phyloP scores from a whole-genome alignment of 495 filamentous ascomycete species.

The Cercophora scortea region DNA sequence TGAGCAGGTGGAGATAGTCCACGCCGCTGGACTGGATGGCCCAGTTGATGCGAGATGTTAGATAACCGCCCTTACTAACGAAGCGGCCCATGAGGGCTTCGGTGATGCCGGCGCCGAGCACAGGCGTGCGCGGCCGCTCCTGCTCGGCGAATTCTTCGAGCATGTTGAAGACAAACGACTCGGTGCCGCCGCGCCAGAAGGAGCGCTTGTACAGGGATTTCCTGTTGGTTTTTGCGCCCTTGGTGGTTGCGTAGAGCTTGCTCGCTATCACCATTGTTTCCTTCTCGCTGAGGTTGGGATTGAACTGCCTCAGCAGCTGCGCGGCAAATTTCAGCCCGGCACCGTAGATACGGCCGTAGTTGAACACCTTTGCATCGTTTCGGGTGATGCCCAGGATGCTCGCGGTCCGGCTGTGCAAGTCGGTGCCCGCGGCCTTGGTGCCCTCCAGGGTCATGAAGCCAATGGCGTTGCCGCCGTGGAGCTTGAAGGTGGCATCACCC shows the following conservation, averaged over 20 bases:
- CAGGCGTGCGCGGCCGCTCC: slow-evolving; percentile 81
- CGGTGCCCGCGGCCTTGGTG: slow-evolving; percentile 86
- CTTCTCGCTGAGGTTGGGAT: slow-evolving; percentile 67
- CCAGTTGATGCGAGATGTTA: slow-evolving; percentile 98
- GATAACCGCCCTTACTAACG: slow-evolving; percentile 83
- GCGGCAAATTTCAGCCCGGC: slow-evolving; percentile 90
- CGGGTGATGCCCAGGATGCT: slow-evolving; percentile 85
- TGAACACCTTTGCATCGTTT: slow-evolving; percentile 96
- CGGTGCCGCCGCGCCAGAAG: slow-evolving; percentile 96
- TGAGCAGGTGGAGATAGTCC: slow-evolving; percentile 92
- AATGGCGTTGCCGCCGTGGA: slow-evolving; percentile 93
- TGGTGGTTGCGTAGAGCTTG: slow-evolving; percentile 81
- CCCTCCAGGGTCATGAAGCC: slow-evolving; percentile 99
- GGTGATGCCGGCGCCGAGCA: slow-evolving; percentile 93
- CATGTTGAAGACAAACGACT: slow-evolving; percentile 96
- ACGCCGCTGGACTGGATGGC: slow-evolving; percentile 96
- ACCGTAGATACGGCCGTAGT: slow-evolving; percentile 97
- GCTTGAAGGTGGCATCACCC: slow-evolving; percentile 84
- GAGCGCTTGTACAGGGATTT: slow-evolving; percentile 59
- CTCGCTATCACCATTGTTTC: slow-evolving; percentile 68
- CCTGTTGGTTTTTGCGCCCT: slow-evolving; percentile 67
- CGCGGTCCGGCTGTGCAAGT: slow-evolving; percentile 91
- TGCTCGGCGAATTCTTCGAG: slow-evolving; percentile 96
- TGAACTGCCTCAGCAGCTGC: slow-evolving; percentile 86
- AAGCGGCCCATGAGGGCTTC: slow-evolving; percentile 85